Percentiles rank a stretch among this genome's conserved stretches.
phyloP scores from a whole-genome alignment of 129 eudicot species.

The Tagetes patula region DNA sequence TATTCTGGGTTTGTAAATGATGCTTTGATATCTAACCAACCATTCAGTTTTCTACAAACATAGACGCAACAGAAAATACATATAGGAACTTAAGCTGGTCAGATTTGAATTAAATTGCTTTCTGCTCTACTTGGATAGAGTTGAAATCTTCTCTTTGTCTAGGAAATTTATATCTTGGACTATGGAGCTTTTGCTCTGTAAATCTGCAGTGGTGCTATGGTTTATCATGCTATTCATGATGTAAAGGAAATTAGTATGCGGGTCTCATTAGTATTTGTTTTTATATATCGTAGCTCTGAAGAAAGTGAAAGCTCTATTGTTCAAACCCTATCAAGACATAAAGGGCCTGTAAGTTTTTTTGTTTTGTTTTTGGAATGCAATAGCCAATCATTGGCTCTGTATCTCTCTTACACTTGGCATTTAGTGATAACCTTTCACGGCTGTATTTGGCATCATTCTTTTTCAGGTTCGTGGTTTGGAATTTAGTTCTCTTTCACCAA shows the following conservation, averaged over 20 bases:
- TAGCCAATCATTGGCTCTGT: constrained; percentile 16
- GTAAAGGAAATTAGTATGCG: constrained; percentile 13
- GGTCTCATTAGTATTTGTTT: constrained; percentile 14
- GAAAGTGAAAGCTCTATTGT: constrained; percentile 58
- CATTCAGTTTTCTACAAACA: too few species aligned
- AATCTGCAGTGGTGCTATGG: not conserved
- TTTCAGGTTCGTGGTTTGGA: constrained; percentile 93
- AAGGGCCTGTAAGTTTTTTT: constrained; percentile 73
- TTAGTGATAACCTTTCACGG: constrained; percentile 6
- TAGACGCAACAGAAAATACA: too few species aligned
- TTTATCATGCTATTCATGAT: constrained; percentile 21
- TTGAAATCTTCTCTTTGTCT: not conserved
- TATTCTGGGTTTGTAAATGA: too few species aligned
- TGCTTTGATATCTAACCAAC: too few species aligned
- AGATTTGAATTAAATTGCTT: too few species aligned
- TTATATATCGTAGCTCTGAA: constrained; percentile 47
- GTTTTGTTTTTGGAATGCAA: constrained; percentile 15
- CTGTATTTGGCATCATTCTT: not conserved
- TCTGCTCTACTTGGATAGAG: too few species aligned
- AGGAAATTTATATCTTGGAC: not conserved
- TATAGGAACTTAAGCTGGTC: too few species aligned
- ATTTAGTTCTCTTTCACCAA: constrained; percentile 64
- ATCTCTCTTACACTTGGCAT: constrained; percentile 16
- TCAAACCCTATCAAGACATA: constrained; percentile 65
- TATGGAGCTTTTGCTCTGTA: not conserved